Evolutionary conservation across 805 yeast species (phyloP), one percentile per base, ranked within the genome.

Genomic region (Wickerhamomyces rabaulensis): DNA sequence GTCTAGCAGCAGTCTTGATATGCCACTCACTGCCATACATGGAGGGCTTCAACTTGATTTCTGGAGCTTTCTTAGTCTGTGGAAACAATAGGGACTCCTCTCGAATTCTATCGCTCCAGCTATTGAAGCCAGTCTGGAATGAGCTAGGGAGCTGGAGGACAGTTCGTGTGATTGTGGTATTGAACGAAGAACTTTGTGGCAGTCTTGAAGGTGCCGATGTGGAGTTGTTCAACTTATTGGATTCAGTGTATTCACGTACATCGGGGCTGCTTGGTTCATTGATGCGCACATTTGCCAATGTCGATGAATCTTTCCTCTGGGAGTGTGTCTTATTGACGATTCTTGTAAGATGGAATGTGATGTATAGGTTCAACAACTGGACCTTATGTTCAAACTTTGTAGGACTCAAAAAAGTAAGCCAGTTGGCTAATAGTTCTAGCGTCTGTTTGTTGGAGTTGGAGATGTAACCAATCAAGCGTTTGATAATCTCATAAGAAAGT

Each of bases 11-110:
- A 0, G 88, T 73, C 44, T 75, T 70, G 29, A 91, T 68, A 52
- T 84, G 90, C 96, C 97, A 92, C 58, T 87, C 90, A 50, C 76
- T 74, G 0, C 87, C 83, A 62, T 91, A 91, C 53, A 79, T 80
- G 37, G 75, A 75, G 6, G 81, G 61, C 44, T 67, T 70, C 12
- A 82, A 59, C 52, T 58, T 70, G 31, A 65, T 54, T 17, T 55
- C 60, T 13, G 53, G 38, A 40, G 15, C 42, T 49, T 10, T 37
- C 26, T 6, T 40, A 44, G 21, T 44, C 35, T 9, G 40, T 12
- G 6, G 27, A 9, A 33, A 16, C 10, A 33, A 33, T 2, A 33
- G 20, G 3, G 22, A 43, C 22, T 2, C 37, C 21, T 25, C 21
- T n/a, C 41, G 27, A 33, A 31, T 29, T 40, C 47, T 40, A 17